Evolutionary conservation across 345 rosid species (phyloP), one percentile per base, ranked within the genome.

Genomic region (Mercurialis annua): DNA sequence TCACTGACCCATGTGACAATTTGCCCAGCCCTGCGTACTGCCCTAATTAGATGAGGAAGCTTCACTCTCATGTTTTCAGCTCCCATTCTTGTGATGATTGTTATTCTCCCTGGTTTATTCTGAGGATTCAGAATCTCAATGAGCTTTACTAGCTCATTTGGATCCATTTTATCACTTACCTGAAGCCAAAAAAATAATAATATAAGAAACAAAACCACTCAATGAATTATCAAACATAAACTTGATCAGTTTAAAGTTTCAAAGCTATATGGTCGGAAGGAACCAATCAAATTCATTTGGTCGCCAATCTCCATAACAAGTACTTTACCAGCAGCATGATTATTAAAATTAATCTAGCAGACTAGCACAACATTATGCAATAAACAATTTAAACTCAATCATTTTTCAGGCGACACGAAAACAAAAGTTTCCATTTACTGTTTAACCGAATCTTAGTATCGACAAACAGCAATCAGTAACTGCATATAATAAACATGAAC

Each of bases 151-250:
- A 91, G 79, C 73, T 89, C 92, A 72, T 82, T 89, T 0, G 96
- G 96, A 77, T 91, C 86, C 97, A 91, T 91, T 81, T 91, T 91
- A 69, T 91, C 96, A 68, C 97, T 91, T 68, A 89, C 97, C 95
- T 90, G 79, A n/a, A 64, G 49, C 58, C 57, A 11, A 65, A 0
- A 64, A 38, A 44, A 16, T 17, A 64, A 44, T 6, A 6, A 10
- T 23, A 52, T 21, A 33, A 63, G 62, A 43, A 70, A 3, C 29
- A 12, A 1, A 50, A 29, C n/a, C 58, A 50, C 16, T 21, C 24
- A 18, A 24, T n/a, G 30, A 33, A 40, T 60, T 20, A 10, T 18
- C 52, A 20, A 48, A 29, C n/a, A 48, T 20, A 30, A 30, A 49
- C n/a, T n/a, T n/a, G n/a, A n/a, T n/a, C n/a, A n/a, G n/a, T n/a